These are phyloP conservation scores for Acacia acuminata DNA, from an alignment of 306 rosid genomes.

Conservation along the genomic window DNA sequence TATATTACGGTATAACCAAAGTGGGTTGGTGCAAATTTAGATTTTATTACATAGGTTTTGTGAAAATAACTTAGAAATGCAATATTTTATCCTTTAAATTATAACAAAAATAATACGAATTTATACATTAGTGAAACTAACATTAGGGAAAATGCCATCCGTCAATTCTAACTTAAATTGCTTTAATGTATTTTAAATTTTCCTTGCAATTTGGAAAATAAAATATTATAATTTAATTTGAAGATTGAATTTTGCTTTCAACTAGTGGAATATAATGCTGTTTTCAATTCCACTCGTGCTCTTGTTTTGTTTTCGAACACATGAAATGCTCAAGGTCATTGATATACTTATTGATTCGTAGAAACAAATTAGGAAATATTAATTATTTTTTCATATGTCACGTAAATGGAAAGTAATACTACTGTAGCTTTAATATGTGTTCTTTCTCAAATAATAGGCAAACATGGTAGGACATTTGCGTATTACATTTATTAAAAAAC, in stretches of 20 bases:
- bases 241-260: background rate
- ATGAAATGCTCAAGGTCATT: background rate
- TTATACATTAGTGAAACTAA: background rate
- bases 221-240: background rate
- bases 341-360: background rate
- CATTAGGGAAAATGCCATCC: background rate
- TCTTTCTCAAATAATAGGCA: background rate
- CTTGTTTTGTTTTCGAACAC: background rate
- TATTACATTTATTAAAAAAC: background rate
- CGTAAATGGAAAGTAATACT: background rate
- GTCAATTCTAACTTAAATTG: background rate
- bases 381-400: background rate
- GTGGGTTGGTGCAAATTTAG: background rate
- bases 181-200: background rate
- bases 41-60: background rate
- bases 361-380: background rate
- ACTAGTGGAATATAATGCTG: background rate
- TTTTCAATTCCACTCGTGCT: background rate
- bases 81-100: background rate
- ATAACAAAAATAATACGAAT: background rate
- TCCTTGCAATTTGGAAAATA: background rate
- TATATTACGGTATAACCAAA: background rate
- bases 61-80: background rate
- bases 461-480: background rate
- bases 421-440: background rate